Conservation (phyloP, 306 rosid genomes). For the Clitoria ternatea region DNA sequence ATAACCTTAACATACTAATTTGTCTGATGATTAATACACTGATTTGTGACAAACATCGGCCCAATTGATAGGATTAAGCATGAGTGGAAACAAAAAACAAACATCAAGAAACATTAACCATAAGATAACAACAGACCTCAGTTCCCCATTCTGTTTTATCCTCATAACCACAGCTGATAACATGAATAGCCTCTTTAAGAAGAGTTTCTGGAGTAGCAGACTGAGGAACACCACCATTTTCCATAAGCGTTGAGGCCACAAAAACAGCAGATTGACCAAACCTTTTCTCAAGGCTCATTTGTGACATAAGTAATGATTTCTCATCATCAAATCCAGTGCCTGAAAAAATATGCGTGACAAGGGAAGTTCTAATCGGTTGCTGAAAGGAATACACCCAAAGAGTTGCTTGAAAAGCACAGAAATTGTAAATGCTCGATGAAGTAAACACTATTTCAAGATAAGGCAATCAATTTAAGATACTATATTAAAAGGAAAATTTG, state of each 20-base stretch:
- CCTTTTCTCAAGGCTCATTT: slow-evolving; percentile 92
- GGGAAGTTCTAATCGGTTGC: not conserved
- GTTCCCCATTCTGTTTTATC: slow-evolving; percentile 94
- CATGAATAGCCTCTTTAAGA: slow-evolving; percentile 97
- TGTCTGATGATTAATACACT: not conserved
- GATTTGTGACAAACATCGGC: not conserved
- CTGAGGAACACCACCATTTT: slow-evolving; percentile 98
- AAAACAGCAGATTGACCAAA: slow-evolving; percentile 92
- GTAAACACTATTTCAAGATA: not conserved
- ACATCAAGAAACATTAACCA: not conserved
- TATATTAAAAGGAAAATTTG: not conserved
- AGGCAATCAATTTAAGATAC: not conserved
- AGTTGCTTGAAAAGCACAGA: not conserved
- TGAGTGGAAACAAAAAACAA: not conserved
- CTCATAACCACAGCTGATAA: slow-evolving; percentile 97
- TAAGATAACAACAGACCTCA: slow-evolving; percentile 52
- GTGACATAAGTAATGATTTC: slow-evolving; percentile 79
- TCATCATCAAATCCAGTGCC: slow-evolving; percentile 97
- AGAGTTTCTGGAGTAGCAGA: slow-evolving; percentile 94
- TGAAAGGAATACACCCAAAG: not conserved
- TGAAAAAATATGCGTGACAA: slow-evolving; percentile 13
- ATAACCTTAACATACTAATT: no score
- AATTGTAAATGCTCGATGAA: not conserved
- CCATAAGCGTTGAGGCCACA: slow-evolving; percentile 96
- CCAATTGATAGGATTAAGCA: not conserved